Conservation (phyloP, 345 rosid species). For the Punica granatum region DNA sequence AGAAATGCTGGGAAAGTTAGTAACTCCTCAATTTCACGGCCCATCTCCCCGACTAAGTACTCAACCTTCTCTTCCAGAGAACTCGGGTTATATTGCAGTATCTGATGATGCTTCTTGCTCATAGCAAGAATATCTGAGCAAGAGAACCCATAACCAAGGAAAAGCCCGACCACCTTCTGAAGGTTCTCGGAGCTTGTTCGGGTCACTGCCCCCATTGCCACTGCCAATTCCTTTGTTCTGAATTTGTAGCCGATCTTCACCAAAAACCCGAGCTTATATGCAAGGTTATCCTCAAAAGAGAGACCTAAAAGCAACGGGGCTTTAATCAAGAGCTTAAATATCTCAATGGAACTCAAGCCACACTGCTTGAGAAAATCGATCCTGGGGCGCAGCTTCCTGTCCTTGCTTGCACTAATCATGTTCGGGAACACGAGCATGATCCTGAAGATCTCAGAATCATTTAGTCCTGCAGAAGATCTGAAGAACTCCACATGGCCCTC, state of each 20-base stretch:
- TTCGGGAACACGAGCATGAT: slow-evolving; percentile 56
- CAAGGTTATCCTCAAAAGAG: slow-evolving; percentile 48
- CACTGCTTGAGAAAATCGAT: slow-evolving; percentile 62
- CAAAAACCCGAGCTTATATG: slow-evolving; percentile 50
- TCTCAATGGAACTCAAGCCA: slow-evolving; percentile 47
- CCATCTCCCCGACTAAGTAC: slow-evolving; percentile 67
- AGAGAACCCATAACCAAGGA: slow-evolving; percentile 51
- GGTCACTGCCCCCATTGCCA: slow-evolving; percentile 65
- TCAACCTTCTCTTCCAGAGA: slow-evolving; percentile 66
- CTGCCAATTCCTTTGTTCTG: slow-evolving; percentile 50
- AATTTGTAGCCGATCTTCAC: slow-evolving; percentile 59
- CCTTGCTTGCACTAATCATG: slow-evolving; percentile 53
- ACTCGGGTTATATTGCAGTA: slow-evolving; percentile 48
- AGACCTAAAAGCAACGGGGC: slow-evolving; percentile 63
- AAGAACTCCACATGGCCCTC: slow-evolving; percentile 48
- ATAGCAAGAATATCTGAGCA: slow-evolving; percentile 44
- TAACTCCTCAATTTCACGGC: slow-evolving; percentile 64
- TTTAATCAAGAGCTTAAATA: slow-evolving; percentile 63
- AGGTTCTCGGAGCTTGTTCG: slow-evolving; percentile 68
- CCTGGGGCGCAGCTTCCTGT: slow-evolving; percentile 62
- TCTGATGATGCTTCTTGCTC: slow-evolving; percentile 82
- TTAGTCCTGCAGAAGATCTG: slow-evolving; percentile 59
- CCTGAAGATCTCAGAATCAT: slow-evolving; percentile 50
- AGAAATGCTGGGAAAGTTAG: slow-evolving; percentile 73
- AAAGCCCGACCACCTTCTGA: slow-evolving; percentile 67